phyloP scores from a whole-genome alignment of 2,329 filamentous ascomycete species.

The Dissoconium aciculare region DNA sequence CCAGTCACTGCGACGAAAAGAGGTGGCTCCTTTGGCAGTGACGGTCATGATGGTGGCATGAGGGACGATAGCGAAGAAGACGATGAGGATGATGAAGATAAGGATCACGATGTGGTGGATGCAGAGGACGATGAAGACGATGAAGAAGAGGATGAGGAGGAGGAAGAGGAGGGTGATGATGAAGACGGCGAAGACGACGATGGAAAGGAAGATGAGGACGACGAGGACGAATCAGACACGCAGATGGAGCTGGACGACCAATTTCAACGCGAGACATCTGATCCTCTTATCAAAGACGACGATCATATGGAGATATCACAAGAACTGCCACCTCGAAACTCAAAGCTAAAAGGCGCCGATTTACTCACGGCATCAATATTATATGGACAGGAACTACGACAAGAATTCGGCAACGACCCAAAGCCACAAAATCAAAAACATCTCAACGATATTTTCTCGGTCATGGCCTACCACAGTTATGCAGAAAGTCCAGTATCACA shows the following conservation, averaged over 20 bases:
- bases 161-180: constrained; percentile 4
- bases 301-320: constrained; percentile 22
- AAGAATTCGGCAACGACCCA: constrained; percentile 60
- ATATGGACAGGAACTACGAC: constrained; percentile 65
- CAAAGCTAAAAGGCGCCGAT: constrained; percentile 25
- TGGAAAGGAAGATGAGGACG: constrained; percentile 29
- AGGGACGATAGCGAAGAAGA: background rate
- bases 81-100: constrained; percentile 3
- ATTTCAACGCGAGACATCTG: constrained; percentile 21
- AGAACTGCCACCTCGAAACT: constrained; percentile 17
- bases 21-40: constrained; percentile 17
- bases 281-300: constrained; percentile 18
- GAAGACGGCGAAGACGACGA: no score
- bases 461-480: constrained; percentile 77
- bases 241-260: constrained; percentile 47
- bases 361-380: constrained; percentile 55
- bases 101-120: background rate
- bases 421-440: constrained; percentile 56
- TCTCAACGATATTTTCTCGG: constrained; percentile 70
- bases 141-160: constrained; percentile 3
- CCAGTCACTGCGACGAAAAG: constrained; percentile 17
- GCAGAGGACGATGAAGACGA: background rate
- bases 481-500: constrained; percentile 61
- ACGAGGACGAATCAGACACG: constrained; percentile 26
- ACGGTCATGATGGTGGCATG: constrained; percentile 4